Evolutionary conservation across 495 filamentous ascomycete species (phyloP).

Genomic region (Aspergillus funiculosus): DNA sequence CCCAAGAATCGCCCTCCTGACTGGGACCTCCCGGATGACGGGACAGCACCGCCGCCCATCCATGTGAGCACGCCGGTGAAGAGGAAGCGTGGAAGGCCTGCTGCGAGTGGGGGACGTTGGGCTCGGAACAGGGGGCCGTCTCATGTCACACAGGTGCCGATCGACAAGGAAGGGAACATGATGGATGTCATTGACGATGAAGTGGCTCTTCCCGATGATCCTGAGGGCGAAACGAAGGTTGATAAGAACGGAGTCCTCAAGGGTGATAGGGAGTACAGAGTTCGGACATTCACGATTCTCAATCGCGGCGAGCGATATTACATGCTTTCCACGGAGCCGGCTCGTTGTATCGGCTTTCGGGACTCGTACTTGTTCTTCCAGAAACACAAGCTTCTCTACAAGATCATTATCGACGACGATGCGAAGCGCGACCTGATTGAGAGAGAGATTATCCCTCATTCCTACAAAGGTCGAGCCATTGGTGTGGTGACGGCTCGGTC

Average conservation of each 20-base stretch:
- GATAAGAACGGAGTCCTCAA: conserved; percentile 76
- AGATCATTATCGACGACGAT: conserved; percentile 90
- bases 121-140: conserved; percentile 61
- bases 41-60: conserved; percentile 46
- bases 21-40: conserved; percentile 60
- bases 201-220: conserved; percentile 78
- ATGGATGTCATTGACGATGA: conserved; percentile 90
- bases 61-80: conserved; percentile 54
- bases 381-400: conserved; percentile 89
- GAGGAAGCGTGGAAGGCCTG: conserved; percentile 61
- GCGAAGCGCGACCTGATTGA: conserved; percentile 93
- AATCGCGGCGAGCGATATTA: conserved; percentile 82
- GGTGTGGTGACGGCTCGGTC: conserved; percentile 95
- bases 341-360: conserved; percentile 90
- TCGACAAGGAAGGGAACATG: conserved; percentile 93
- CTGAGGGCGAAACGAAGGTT: conserved; percentile 87
- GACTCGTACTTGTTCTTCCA: conserved; percentile 99
- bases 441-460: conserved; percentile 89
- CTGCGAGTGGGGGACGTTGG: conserved; percentile 65
- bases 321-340: conserved; percentile 97
- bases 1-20: conserved; percentile 77
- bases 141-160: conserved; percentile 71
- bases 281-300: conserved; percentile 83
- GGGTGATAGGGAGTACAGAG: conserved; percentile 83
- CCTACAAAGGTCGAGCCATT: conserved; percentile 96